These are phyloP conservation scores for Apophysomyces variabilis DNA, from an alignment of 371 early-diverging fungal genomes.

Conservation along the genomic window DNA sequence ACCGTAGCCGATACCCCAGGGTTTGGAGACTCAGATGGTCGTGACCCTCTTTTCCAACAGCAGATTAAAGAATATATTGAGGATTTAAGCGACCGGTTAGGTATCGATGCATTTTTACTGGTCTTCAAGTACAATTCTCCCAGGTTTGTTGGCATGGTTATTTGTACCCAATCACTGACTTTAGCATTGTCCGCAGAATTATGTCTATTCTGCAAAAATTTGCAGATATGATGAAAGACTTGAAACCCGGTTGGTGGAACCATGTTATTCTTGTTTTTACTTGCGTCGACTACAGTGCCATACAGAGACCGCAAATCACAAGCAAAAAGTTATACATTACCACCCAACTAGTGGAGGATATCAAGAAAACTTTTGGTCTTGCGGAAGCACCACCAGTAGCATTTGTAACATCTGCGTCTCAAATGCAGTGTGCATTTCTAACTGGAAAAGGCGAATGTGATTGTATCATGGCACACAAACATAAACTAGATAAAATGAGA, in stretches of 20 bases:
- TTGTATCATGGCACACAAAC: constrained; percentile 27
- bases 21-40: constrained; percentile 53
- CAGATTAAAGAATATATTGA: constrained; percentile 50
- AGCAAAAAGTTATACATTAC: constrained; percentile 28
- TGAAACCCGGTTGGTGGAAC: constrained; percentile 52
- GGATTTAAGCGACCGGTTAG: constrained; percentile 47
- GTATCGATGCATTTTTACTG: constrained; percentile 55
- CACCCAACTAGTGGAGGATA: constrained; percentile 20
- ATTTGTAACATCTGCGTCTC: constrained; percentile 30
- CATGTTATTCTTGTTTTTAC: constrained; percentile 60
- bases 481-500: constrained; percentile 34
- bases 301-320: constrained; percentile 18
- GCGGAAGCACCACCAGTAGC: constrained; percentile 25
- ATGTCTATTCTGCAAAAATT: constrained; percentile 48
- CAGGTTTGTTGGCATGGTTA: not conserved
- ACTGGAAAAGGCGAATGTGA: constrained; percentile 30
- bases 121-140: constrained; percentile 51
- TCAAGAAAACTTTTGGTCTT: constrained; percentile 26
- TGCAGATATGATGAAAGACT: constrained; percentile 51
- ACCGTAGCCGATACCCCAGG: constrained; percentile 62
- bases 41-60: constrained; percentile 45
- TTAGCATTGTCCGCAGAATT: constrained; percentile 13
- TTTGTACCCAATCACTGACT: not conserved
- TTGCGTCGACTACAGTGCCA: constrained; percentile 45
- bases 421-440: constrained; percentile 21